Base-by-base conservation (phyloP, 2,329 filamentous ascomycete species). In the Claviceps arundinis region DNA sequence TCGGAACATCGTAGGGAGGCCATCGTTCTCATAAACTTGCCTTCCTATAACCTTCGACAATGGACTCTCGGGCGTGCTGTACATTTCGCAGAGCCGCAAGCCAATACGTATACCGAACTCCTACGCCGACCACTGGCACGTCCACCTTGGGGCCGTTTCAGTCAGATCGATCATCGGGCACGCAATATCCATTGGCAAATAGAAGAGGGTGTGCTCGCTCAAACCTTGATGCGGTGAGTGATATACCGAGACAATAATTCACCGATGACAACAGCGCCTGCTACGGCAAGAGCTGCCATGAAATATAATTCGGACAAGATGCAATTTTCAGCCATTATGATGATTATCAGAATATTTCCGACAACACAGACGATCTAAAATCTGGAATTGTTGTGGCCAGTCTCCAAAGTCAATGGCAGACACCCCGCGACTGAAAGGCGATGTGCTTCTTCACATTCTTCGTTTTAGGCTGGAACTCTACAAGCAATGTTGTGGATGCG, bases 11-110 rank as follows among this genome's bases (percentile, higher is more conserved):
- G 9, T 34, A 34, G 9, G 30, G 30, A 11, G 4, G 8, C 9
- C 30, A 34, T 34, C 30, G 9, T 11, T 4, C 34, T 43, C 17
- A 4, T 43, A 17, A 19, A 48, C 46, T 22, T 34, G 37, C 53
- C 55, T 52, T 56, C 16, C 7, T 43, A 17, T 56, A 56, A 5
- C 55, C 55, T 34, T 56, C 52, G 22, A 44, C 45, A 38, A 56
- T 49, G 5, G 55, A 54, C 11, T 56, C 50, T 22, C 53, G 44
- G 5, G 53, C 53, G n/a, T 26, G 24, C 44, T 51, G 51, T 4
- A 56, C 50, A 43, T 56, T 56, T 17, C 47, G 44, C 2, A 56
- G 22, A 8, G 55, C 55, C 34, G 53, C 53, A 1, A 56, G 40
- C 55, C 55, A 56, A 51, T 56, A 54, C 2, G 53, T 55, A 26